Evolutionary conservation across 495 filamentous ascomycete genomes (phyloP), one percentile per base, ranked within the genome.

Genomic region (Penicillium manginii): DNA sequence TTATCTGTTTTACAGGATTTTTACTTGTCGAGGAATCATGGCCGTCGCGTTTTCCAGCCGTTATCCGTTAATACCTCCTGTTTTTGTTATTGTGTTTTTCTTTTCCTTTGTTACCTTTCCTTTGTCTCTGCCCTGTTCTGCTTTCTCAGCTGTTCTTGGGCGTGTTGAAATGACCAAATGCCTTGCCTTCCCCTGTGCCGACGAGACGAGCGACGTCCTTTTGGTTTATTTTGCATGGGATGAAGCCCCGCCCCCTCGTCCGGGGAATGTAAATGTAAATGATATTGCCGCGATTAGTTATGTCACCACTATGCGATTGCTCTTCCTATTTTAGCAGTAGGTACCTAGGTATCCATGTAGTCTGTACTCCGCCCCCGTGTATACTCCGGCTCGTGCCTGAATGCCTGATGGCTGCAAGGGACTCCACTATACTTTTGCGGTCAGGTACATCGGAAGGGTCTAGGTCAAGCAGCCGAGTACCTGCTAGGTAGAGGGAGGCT

Each of bases 231-330:
- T 26, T 47, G 45, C 45, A 47, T 47, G 45, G 45, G 45, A 47
- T 47, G 45, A 47, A 47, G 45, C 21, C 40, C 45, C 21, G 45
- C 45, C 45, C 45, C 21, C 45, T 47, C 21, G 40, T 31, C 46
- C 21, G 48, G 48, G 48, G 62, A 72, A 77, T 79, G 76, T 78
- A 63, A 72, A 77, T 79, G 76, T 78, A 79, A 74, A 78, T 78
- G 76, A 79, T 77, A 74, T 67, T 74, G 66, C 65, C 63, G 65
- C 68, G 66, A 69, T 73, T 75, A 73, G 60, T 29, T 73, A 71
- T 68, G 65, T 70, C 67, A 63, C 54, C 58, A 62, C 50, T 60
- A 54, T 60, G 43, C 52, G 31, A 55, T 47, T 22, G 22, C 19
- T 23, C 5, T 47, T 47, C n/a, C 9, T 10, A 17, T 45, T 45